Evolutionary conservation across 192 early-diverging fungal species (phyloP).

Genomic region (Rhizophagus sp.): DNA sequence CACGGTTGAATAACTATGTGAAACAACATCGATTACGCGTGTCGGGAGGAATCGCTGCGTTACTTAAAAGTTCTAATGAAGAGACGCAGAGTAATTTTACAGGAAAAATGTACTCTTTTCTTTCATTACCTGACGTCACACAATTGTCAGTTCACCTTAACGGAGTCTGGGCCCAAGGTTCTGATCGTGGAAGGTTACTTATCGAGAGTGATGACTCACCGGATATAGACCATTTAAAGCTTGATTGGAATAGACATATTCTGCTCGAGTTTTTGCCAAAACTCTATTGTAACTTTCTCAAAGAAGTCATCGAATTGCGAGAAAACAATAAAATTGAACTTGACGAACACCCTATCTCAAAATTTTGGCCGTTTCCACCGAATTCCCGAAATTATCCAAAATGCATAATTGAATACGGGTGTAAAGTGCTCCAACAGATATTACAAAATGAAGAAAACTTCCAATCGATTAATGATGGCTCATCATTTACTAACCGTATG

Average conservation of each 20-base stretch:
- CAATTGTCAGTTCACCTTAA: slow-evolving; percentile 6
- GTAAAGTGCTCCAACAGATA: background rate
- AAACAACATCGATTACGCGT: slow-evolving; percentile 1
- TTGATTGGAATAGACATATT: slow-evolving; percentile 24
- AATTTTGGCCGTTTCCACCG: slow-evolving; percentile 4
- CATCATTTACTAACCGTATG: too few relatives aligned
- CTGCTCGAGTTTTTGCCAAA: background rate
- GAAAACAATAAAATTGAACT: background rate
- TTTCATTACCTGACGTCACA: slow-evolving; percentile 4
- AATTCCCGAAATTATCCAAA: background rate
- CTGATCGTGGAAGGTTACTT: slow-evolving; percentile 9
- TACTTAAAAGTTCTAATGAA: background rate
- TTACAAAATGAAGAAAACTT: background rate
- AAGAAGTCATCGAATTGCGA: background rate
- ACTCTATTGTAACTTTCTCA: background rate
- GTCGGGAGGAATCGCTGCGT: background rate
- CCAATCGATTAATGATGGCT: too few relatives aligned
- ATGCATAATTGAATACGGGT: background rate
- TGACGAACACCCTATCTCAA: background rate
- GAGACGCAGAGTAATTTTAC: background rate
- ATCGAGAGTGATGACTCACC: background rate
- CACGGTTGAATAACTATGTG: background rate
- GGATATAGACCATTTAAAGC: slow-evolving; percentile 17
- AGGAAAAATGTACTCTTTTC: slow-evolving; percentile 8
- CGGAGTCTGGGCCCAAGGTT: slow-evolving; percentile 18